Conservation (phyloP, 805 yeast species). For the Vanderwaltozyma verrucispora region DNA sequence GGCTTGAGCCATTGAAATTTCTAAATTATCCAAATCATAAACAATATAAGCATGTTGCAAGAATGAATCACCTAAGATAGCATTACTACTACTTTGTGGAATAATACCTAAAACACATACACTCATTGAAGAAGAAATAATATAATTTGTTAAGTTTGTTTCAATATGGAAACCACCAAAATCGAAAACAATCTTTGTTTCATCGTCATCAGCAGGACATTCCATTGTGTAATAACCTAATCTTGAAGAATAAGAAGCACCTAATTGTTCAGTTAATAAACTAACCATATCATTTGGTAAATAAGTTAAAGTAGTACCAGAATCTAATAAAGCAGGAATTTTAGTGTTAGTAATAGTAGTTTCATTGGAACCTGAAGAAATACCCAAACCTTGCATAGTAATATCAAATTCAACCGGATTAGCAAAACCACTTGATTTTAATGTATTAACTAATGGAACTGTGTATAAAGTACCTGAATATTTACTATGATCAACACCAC, state of each 20-base stretch:
- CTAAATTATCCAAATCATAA: constrained; percentile 41
- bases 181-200: constrained; percentile 34
- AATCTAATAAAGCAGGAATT: constrained; percentile 38
- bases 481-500: constrained; percentile 60
- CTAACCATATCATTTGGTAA: constrained; percentile 32
- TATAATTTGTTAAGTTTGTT: constrained; percentile 35
- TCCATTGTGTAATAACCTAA: constrained; percentile 38
- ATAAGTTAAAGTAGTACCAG: constrained; percentile 44
- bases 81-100: constrained; percentile 16
- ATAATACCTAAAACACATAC: constrained; percentile 37
- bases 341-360: constrained; percentile 18
- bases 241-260: constrained; percentile 33
- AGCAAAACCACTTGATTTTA: constrained; percentile 8
- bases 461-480: constrained; percentile 42
- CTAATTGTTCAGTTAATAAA: constrained; percentile 30
- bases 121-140: constrained; percentile 15
- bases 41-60: constrained; percentile 47
- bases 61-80: constrained; percentile 50
- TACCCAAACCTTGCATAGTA: constrained; percentile 25
- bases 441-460: constrained; percentile 40
- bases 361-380: constrained; percentile 20
- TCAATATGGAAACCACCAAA: constrained; percentile 51
- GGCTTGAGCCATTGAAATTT: constrained; percentile 42
- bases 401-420: constrained; percentile 17
- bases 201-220: constrained; percentile 31